Evolutionary conservation across 345 rosid genomes (phyloP).

Genomic region (Corchorus capsularis): DNA sequence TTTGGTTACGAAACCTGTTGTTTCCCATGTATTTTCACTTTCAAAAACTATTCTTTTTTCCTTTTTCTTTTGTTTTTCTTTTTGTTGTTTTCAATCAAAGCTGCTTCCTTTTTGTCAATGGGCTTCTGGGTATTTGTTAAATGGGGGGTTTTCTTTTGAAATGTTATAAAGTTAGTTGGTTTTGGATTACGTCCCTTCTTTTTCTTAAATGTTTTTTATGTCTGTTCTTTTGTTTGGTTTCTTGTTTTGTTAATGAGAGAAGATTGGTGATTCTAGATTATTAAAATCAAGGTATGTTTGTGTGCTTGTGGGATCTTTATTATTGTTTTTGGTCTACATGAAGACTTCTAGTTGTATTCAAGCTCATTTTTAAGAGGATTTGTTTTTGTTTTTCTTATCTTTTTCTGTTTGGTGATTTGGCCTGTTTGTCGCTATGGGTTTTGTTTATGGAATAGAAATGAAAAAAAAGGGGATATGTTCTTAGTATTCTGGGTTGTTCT

Average conservation of each 20-base stretch:
- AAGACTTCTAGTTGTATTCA: neutral
- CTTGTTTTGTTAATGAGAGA: constrained; percentile 24
- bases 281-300: constrained; percentile 13
- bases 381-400: neutral
- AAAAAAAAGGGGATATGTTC: neutral
- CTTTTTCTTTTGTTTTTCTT: constrained; percentile 6
- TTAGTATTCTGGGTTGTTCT: constrained; percentile 5
- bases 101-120: constrained; percentile 3
- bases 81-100: constrained; percentile 12
- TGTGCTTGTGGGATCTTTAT: neutral
- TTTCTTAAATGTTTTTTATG: neutral
- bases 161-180: constrained; percentile 29
- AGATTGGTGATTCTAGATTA: neutral
- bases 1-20: constrained; percentile 8
- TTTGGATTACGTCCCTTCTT: neutral
- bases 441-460: neutral
- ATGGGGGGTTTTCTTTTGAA: constrained; percentile 22
- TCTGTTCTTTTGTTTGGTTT: constrained; percentile 23
- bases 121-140: constrained; percentile 16
- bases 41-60: constrained; percentile 1
- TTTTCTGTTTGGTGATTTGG: constrained; percentile 1
- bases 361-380: neutral
- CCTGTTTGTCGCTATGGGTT: constrained; percentile 16
- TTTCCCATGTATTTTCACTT: constrained; percentile 7
- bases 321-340: neutral